These are phyloP conservation scores for Silene noctiflora DNA, from an alignment of 179 eudicot species.

Conservation along the genomic window DNA sequence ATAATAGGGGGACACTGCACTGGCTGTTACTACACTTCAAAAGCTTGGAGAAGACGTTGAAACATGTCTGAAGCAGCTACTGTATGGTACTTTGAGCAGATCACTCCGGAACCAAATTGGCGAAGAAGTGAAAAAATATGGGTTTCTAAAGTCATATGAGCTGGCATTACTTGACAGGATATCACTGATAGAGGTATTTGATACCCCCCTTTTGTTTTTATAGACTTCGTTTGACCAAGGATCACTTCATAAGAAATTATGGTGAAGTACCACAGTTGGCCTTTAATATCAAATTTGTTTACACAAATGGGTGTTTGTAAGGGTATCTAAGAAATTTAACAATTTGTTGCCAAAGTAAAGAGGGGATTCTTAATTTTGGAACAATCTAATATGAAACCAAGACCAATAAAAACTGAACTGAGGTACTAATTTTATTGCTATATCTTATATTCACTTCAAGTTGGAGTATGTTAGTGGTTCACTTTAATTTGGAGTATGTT, in stretches of 20 bases:
- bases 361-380: slow-evolving; percentile 4
- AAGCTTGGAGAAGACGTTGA: slow-evolving; percentile 96
- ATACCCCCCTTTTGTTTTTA: background rate
- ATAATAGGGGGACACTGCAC: slow-evolving; percentile 77
- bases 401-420: background rate
- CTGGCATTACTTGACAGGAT: slow-evolving; percentile 64
- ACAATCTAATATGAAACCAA: background rate
- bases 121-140: slow-evolving; percentile 64
- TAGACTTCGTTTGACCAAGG: background rate
- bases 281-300: background rate
- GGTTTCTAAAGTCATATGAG: slow-evolving; percentile 70
- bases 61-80: slow-evolving; percentile 71
- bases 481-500: slow-evolving; percentile 20
- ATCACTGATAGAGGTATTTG: slow-evolving; percentile 77
- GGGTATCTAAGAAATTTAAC: background rate
- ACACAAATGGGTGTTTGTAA: background rate
- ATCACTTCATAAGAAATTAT: background rate
- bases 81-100: slow-evolving; percentile 81
- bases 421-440: background rate
- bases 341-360: background rate
- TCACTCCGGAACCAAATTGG: slow-evolving; percentile 66
- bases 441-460: slow-evolving; percentile 14
- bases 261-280: background rate
- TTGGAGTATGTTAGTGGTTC: background rate
- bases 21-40: slow-evolving; percentile 76